Conservation (phyloP, 805 yeast species). For the Yamadazyma ubonensis region DNA sequence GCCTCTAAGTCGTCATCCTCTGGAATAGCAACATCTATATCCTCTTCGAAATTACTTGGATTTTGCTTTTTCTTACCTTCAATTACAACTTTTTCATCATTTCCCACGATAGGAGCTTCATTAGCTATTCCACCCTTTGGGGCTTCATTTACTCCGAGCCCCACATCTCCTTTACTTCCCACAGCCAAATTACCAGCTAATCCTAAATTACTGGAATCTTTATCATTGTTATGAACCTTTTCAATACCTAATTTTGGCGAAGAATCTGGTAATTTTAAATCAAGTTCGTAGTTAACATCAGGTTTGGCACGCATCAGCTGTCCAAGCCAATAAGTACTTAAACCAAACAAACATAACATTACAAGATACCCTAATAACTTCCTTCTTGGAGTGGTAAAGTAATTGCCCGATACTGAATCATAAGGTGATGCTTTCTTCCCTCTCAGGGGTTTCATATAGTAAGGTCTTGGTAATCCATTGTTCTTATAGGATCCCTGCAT, state of each 20-base stretch:
- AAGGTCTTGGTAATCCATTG: constrained; percentile 46
- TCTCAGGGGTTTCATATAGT: constrained; percentile 43
- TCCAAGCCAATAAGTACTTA: constrained; percentile 34
- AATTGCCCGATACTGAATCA: constrained; percentile 28
- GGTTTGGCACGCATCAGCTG: constrained; percentile 33
- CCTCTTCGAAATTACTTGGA: constrained; percentile 6
- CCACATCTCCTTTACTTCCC: constrained; percentile 39
- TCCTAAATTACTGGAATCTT: constrained; percentile 31
- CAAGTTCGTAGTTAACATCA: constrained; percentile 27
- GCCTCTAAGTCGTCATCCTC: neutral
- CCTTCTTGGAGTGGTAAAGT: constrained; percentile 37
- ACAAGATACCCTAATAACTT: constrained; percentile 39
- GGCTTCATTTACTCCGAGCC: constrained; percentile 41
- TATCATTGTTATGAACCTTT: constrained; percentile 32
- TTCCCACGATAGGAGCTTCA: constrained; percentile 44
- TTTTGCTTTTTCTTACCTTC: constrained; percentile 14
- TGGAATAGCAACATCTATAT: constrained; percentile 3
- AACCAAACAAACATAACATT: constrained; percentile 34
- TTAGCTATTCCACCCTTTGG: constrained; percentile 49
- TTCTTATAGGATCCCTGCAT: constrained; percentile 47
- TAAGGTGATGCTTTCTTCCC: constrained; percentile 36
- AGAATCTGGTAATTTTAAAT: constrained; percentile 9
- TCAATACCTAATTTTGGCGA: constrained; percentile 6
- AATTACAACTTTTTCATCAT: constrained; percentile 29
- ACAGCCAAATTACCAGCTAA: constrained; percentile 40